Evolutionary conservation across 2,329 filamentous ascomycete species (phyloP), one percentile per base, ranked within the genome.

Genomic region (Aureobasidium namibiae): DNA sequence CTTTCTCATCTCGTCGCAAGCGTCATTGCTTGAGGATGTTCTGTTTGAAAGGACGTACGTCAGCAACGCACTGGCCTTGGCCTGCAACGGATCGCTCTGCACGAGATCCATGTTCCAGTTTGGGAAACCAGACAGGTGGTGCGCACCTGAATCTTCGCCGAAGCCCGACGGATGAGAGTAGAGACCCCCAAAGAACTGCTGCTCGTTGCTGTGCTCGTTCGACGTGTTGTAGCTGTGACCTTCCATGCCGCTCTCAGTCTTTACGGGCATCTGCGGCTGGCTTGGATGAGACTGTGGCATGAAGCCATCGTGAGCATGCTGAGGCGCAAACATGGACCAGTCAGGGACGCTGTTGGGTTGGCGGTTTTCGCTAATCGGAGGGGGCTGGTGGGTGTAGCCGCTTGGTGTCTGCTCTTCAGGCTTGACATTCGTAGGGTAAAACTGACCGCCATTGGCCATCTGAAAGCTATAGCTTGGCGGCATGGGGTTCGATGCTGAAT

Each of bases 161-260:
- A 61, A 63, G 24, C 68, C 70, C 72, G 66, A 75, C 65, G 70
- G 67, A 65, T 75, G 73, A 67, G 75, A 74, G 67, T 77, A 78
- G 52, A 78, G 69, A 67, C 72, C 74, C 71, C 72, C 74, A 72
- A 78, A 76, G 73, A 78, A 75, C 70, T 70, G 75, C 65, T 76
- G 74, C 70, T 75, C 73, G 64, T 70, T 71, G 67, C 72, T 69
- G 34, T 58, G 54, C 67, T 76, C 74, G 69, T 73, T 71, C 64
- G 72, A 64, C 54, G 66, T 58, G 60, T 61, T 72, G 65, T 74
- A 74, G 63, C 71, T 69, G 65, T 70, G 67, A 60, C 66, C 66
- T 65, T 75, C 76, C 67, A 75, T 70, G 68, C 71, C 68, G 65
- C 67, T 67, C 68, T 75, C 71, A 67, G 72, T 67, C 72, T 77